Base-by-base conservation (phyloP, 2,329 filamentous ascomycete species). In the Xylaria sp. region DNA sequence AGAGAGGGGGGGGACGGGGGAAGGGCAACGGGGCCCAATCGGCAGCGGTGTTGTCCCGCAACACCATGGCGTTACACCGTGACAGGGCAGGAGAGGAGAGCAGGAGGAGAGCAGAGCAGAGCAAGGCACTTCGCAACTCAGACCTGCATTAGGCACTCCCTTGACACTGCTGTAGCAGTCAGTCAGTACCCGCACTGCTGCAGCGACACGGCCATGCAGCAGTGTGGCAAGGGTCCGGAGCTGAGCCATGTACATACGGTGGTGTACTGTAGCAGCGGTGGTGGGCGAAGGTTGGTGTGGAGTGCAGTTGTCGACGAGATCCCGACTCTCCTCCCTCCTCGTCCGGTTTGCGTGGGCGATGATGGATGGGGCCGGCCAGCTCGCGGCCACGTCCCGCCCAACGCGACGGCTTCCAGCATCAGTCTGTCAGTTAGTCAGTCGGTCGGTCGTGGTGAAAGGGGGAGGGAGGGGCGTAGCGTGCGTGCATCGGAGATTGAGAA, bases 21-120 rank as follows among this genome's bases (percentile, higher is more conserved):
- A n/a, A 41, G 38, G 54, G 33, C 21, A 27, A 41, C 47, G 60
- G 49, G 51, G 29, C 23, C 67, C 68, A 71, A 71, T 71, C 66
- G 68, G 68, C 59, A 70, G 66, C 65, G 37, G 59, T 52, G 55
- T 21, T 40, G 31, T 56, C 41, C 51, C 52, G 19, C 55, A 49
- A 54, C 51, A 64, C 44, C 43, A 57, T 47, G 38, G 35, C 49
- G 60, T 65, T 63, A 57, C 63, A 65, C 55, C 54, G 58, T 56
- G 51, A 54, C 48, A 61, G 58, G 58, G n/a, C n/a, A n/a, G 56
- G 57, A 57, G 46, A 58, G 21, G 35, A 52, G n/a, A n/a, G n/a
- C n/a, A n/a, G n/a, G n/a, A n/a, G n/a, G n/a, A n/a, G n/a, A n/a
- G n/a, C n/a, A n/a, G n/a, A n/a, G n/a, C n/a, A n/a, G n/a, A n/a